Evolutionary conservation across 208 protist species (phyloP), one percentile per base, ranked within the genome.

Genomic region (Angomonas deanei): DNA sequence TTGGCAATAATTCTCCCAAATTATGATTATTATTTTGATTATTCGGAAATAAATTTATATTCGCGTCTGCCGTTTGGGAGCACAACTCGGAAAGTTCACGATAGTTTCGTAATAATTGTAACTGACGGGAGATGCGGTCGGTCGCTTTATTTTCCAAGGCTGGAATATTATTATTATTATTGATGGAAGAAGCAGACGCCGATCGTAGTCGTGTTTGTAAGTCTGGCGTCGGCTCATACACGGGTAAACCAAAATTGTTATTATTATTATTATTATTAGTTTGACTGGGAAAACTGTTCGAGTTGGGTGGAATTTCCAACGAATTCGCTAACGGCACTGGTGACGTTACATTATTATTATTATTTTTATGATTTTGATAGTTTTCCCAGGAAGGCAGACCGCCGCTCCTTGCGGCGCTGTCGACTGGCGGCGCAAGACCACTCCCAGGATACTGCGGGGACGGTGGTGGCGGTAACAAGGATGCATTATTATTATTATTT

Each of bases 21-120:
- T 42, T 42, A 33, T 57, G 15, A 11, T 42, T 42, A 42, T 42
- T 42, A 42, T 42, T 42, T 42, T 8, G 36, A 42, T 42, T 27
- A 49, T 21, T 23, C 34, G 21, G 13, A 27, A 83, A 81, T 30
- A 81, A 63, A 54, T 72, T 72, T 4, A 53, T 56, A 31, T 55
- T 61, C 19, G 80, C 67, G 71, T 74, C 59, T 17, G 53, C 38
- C 2, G 76, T 87, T 62, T 74, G 60, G 46, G 76, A 38, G 74
- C 80, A 87, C 47, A 87, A 58, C 55, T 82, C 76, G 2, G 76
- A 66, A 0, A 88, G 62, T 58, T 82, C 67, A 17, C 78, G 73
- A 66, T 88, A 85, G 70, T 84, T 88, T 32, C 76, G 77, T 54
- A 88, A 66, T n/a, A 88, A 72, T 67, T 88, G 81, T 58, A 88